These are phyloP conservation scores for Verticillium longisporum DNA, from an alignment of 2,329 filamentous ascomycete species.

Conservation along the genomic window DNA sequence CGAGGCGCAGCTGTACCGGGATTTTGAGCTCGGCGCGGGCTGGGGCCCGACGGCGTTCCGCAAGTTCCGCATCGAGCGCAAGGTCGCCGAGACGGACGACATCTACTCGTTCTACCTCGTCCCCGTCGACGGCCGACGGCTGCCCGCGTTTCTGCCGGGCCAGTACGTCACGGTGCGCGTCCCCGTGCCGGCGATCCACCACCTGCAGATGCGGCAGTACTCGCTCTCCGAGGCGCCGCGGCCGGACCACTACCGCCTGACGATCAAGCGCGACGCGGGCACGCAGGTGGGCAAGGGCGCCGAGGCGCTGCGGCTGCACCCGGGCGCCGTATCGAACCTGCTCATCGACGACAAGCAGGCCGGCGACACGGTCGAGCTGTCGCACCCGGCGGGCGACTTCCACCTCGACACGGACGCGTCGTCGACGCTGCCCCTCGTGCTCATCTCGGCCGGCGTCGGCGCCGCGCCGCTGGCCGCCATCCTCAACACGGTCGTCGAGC, in stretches of 20 bases:
- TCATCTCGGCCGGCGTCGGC: slow-evolving; percentile 56
- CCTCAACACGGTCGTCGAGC: slow-evolving; percentile 43
- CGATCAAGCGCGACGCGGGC: slow-evolving; percentile 60
- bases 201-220: slow-evolving; percentile 61
- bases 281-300: slow-evolving; percentile 14
- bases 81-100: slow-evolving; percentile 59
- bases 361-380: slow-evolving; percentile 58
- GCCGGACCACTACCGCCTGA: slow-evolving; percentile 60
- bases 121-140: slow-evolving; percentile 51
- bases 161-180: slow-evolving; percentile 65
- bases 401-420: slow-evolving; percentile 37
- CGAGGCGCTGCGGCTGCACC: slow-evolving; percentile 38
- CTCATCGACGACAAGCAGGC: slow-evolving; percentile 55
- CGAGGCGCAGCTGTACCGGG: slow-evolving; percentile 56
- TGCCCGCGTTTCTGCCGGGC: slow-evolving; percentile 61
- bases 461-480: slow-evolving; percentile 55
- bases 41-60: slow-evolving; percentile 58
- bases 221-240: slow-evolving; percentile 61
- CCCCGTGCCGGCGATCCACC: slow-evolving; percentile 47
- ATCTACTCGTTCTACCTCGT: slow-evolving; percentile 66
- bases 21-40: slow-evolving; percentile 33
- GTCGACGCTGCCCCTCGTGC: slow-evolving; percentile 42
- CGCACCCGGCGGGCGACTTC: slow-evolving; percentile 60
- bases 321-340: slow-evolving; percentile 63
- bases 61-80: slow-evolving; percentile 57